Evolutionary conservation across 2,329 filamentous ascomycete genomes (phyloP).

Genomic region (Myriosclerotinia curreyana): DNA sequence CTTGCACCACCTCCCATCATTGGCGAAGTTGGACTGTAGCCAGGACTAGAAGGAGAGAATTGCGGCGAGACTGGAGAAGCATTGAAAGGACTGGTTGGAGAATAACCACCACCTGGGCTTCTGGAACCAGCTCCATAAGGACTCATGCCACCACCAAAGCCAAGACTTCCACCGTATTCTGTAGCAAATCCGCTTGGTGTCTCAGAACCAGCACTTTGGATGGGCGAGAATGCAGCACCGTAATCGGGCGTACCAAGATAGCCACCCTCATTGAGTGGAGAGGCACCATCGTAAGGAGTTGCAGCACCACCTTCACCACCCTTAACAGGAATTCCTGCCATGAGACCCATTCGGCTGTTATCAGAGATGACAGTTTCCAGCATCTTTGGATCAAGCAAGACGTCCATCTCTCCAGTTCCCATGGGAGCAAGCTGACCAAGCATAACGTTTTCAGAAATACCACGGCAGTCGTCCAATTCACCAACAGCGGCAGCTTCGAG

Average conservation of each 20-base stretch:
- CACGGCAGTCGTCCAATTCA: conserved; percentile 94
- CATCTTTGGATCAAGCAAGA: conserved; percentile 92
- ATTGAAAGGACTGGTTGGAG: conserved; percentile 60
- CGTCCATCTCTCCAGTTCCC: conserved; percentile 94
- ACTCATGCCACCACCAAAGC: conserved; percentile 56
- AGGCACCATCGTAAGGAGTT: conserved; percentile 90
- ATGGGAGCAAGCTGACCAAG: conserved; percentile 95
- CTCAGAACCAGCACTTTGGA: conserved; percentile 72
- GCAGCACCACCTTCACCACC: conserved; percentile 77
- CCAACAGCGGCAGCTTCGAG: conserved; percentile 92
- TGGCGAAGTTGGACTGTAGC: conserved; percentile 51
- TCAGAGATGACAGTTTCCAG: conserved; percentile 91
- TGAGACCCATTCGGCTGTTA: conserved; percentile 80
- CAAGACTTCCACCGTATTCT: conserved; percentile 51
- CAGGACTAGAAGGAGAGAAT: conserved; percentile 37
- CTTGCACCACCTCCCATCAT: conserved; percentile 52
- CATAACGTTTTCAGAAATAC: conserved; percentile 99
- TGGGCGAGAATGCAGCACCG: conserved; percentile 69
- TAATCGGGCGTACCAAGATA: conserved; percentile 59
- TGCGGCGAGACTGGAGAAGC: conserved; percentile 51
- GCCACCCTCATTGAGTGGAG: conserved; percentile 71
- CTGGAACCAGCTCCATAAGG: conserved; percentile 54
- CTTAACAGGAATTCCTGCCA: conserved; percentile 75
- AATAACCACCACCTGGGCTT: conserved; percentile 68
- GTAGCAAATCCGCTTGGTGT: conserved; percentile 62